phyloP scores from a whole-genome alignment of 1,284 basidiomycete species.

The Coriolopsis trogii region DNA sequence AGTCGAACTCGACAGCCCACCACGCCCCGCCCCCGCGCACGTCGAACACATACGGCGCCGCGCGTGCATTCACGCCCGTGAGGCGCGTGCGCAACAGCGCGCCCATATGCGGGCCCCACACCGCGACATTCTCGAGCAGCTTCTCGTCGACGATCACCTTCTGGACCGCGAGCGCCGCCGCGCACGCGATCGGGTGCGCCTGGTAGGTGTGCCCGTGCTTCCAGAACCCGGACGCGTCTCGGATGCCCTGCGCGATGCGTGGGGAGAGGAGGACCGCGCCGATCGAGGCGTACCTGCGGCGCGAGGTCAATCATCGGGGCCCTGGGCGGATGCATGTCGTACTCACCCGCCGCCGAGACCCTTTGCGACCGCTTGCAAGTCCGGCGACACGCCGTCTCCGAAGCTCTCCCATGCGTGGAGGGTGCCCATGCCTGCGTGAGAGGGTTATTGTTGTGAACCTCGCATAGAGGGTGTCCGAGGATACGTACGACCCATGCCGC shows the following conservation, averaged over 20 bases:
- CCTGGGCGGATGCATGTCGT: not conserved
- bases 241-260: slow-evolving; percentile 69
- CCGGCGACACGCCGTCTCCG: slow-evolving; percentile 75
- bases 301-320: not conserved
- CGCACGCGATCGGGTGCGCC: slow-evolving; percentile 75
- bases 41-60: slow-evolving; percentile 71
- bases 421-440: slow-evolving; percentile 73
- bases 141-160: slow-evolving; percentile 69
- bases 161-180: slow-evolving; percentile 81
- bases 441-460: not conserved
- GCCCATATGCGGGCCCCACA: slow-evolving; percentile 65
- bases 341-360: slow-evolving; percentile 83
- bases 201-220: slow-evolving; percentile 87
- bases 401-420: slow-evolving; percentile 85
- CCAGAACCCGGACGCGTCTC: slow-evolving; percentile 66
- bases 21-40: slow-evolving; percentile 81
- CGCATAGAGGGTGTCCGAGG: not conserved
- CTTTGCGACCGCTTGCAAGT: slow-evolving; percentile 86
- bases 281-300: slow-evolving; percentile 75
- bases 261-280: slow-evolving; percentile 80
- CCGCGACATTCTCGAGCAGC: slow-evolving; percentile 66
- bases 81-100: slow-evolving; percentile 58
- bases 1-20: slow-evolving; percentile 84
- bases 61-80: slow-evolving; percentile 51
- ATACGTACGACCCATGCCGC: slow-evolving; percentile 79